Evolutionary conservation across 2,329 filamentous ascomycete species (phyloP), one percentile per base, ranked within the genome.

Genomic region (Blastomyces silverae): DNA sequence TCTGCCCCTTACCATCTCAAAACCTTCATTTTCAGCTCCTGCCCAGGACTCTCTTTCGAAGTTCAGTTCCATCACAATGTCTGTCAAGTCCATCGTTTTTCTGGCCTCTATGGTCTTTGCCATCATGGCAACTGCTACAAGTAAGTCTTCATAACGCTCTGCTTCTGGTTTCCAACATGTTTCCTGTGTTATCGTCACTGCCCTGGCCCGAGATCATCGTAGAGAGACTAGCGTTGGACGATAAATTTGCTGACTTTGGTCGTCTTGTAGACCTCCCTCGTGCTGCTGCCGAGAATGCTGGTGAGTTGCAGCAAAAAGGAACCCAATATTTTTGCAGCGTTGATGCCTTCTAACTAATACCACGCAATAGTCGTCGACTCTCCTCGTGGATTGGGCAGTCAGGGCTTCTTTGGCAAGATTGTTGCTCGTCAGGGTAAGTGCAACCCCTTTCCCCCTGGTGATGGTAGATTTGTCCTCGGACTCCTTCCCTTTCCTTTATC

Each of bases 91-190:
- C 22, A 39, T 69, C 20, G 50, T 73, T 31, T 64, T 70, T 20
- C 17, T 73, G 37, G 66, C 68, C 65, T 56, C 71, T 50, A 67
- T 70, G 67, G 60, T 70, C n/a, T 58, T 72, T 57, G 66, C 66
- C 44, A 55, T 63, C 63, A 64, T 69, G 11, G 65, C 65, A 37
- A 37, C 65, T 48, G 64, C 66, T 57, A 50, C 56, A 22, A 67
- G 73, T 74, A 69, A 71, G 70, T 67, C n/a, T 13, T 50, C 17
- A 17, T 50, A 25, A 44, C 13, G 10, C 15, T 13, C 11, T 39
- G 20, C 13, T 50, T 2, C 20, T 17, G 17, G 22, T 50, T 13
- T 52, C 44, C 5, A 13, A 22, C 25, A 11, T 20, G 2, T 44
- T 15, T 55, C 34, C 31, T n/a, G 10, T 42, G 28, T 13, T 44